Conservation (phyloP, 257 asterid species). For the Solanum sitiens region DNA sequence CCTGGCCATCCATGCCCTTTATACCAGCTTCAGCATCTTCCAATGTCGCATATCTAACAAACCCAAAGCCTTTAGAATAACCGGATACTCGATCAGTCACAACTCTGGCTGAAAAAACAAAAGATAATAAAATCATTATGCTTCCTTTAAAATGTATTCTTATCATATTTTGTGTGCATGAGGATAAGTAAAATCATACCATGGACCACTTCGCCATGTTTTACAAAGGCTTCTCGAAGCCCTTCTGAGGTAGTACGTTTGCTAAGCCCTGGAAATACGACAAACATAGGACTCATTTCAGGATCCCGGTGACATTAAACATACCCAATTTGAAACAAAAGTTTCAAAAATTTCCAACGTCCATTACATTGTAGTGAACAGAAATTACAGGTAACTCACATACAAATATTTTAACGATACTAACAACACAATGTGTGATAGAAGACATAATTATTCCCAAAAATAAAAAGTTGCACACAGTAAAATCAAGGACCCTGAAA, state of each 20-base stretch:
- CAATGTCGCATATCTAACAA: slow-evolving; percentile 56
- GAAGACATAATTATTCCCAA: neutral
- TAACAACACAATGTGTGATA: neutral
- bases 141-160: neutral
- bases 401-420: neutral
- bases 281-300: neutral
- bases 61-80: slow-evolving; percentile 82
- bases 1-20: slow-evolving; percentile 91
- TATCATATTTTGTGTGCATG: neutral
- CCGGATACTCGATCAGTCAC: slow-evolving; percentile 75
- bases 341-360: neutral
- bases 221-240: slow-evolving; percentile 57
- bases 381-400: neutral
- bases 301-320: neutral
- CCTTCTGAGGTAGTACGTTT: slow-evolving; percentile 87
- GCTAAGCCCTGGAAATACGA: slow-evolving; percentile 60
- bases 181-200: slow-evolving; percentile 24
- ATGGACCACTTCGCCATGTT: slow-evolving; percentile 59
- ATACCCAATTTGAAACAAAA: neutral
- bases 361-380: neutral
- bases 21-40: slow-evolving; percentile 70
- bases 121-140: neutral
- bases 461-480: neutral
- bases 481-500: neutral
- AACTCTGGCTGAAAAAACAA: slow-evolving; percentile 58